Base-by-base conservation (phyloP, 2,329 filamentous ascomycete genomes). In the Colletotrichum salicis region DNA sequence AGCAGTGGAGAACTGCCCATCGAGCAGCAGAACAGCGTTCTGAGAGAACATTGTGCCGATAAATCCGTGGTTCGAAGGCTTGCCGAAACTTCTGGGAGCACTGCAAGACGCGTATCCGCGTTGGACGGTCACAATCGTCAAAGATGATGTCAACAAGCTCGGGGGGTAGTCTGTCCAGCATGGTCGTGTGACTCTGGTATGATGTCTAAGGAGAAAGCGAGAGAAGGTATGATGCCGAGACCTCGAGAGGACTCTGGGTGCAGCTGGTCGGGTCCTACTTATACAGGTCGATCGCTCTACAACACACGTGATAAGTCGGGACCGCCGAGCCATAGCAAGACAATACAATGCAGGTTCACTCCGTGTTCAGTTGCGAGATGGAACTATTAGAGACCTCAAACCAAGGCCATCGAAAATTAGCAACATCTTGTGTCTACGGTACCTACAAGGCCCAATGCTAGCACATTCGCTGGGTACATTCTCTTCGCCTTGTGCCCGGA, bases 1-100 rank as follows among this genome's bases (percentile, higher is more conserved):
- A 3, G 31, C 31, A 64, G 22, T 22, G 13, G 7, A 64, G 52
- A 3, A 56, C 52, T 48, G 33, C 52, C 24, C 31, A 64, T 24
- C 15, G 15, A 56, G 61, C 31, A 64, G 61, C 24, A 6, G 35
- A 64, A 33, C 61, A 64, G 61, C 48, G 12, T 37, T 64, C 61
- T 56, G 22, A 56, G 2, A 41, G 33, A 56, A 64, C 48, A 29
- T 63, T 63, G 5, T 24, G 48, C 29, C 29, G 45, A 31, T 63
- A 63, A 6, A 63, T 41, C 11, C 10, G 31, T 37, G 45, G 31
- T 63, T 1, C 29, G 3, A 63, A 63, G 31, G 29, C 31, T 24
- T 29, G 12, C 12, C 29, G 31, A 55, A 63, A 11, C 31, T 12
- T 63, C 48, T 35, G 48, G n/a, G 15, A n/a, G 48, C 31, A 55